Evolutionary conservation across 176 grass and related monocot species (phyloP).

Genomic region (Rhynchospora pubera): DNA sequence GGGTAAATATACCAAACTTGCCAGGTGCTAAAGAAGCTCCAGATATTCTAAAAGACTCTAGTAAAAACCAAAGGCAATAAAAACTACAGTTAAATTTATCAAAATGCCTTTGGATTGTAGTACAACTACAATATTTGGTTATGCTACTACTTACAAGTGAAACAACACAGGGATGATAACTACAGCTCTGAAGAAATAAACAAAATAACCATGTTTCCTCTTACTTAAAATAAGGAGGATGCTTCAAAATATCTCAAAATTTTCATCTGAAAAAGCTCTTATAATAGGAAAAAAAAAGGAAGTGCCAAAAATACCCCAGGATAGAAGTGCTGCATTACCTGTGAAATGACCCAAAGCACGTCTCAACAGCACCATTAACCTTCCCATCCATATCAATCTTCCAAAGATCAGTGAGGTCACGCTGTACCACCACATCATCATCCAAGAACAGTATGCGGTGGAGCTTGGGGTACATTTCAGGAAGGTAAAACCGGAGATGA

Average conservation of each 20-base stretch:
- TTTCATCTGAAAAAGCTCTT: neutral
- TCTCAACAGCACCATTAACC: constrained; percentile 97
- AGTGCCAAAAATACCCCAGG: neutral
- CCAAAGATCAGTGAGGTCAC: constrained; percentile 84
- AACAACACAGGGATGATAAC: neutral
- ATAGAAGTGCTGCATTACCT: neutral
- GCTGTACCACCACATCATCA: constrained; percentile 90
- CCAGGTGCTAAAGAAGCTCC: neutral
- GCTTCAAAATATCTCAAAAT: neutral
- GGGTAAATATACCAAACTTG: neutral
- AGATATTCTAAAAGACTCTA: neutral
- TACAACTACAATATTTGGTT: neutral
- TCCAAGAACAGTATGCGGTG: constrained; percentile 91
- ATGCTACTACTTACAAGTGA: neutral
- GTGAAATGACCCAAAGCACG: constrained; percentile 97
- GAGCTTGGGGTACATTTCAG: constrained; percentile 94
- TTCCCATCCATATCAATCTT: constrained; percentile 98
- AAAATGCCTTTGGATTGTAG: neutral
- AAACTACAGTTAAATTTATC: neutral
- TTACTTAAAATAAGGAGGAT: neutral
- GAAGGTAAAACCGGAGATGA: constrained; percentile 91
- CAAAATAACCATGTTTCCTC: neutral
- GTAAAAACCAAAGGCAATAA: neutral
- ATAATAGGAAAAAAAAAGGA: too few relatives aligned
- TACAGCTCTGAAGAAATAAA: neutral